Base-by-base conservation (phyloP, 2,329 filamentous ascomycete species). In the Aspergillus versicolor region DNA sequence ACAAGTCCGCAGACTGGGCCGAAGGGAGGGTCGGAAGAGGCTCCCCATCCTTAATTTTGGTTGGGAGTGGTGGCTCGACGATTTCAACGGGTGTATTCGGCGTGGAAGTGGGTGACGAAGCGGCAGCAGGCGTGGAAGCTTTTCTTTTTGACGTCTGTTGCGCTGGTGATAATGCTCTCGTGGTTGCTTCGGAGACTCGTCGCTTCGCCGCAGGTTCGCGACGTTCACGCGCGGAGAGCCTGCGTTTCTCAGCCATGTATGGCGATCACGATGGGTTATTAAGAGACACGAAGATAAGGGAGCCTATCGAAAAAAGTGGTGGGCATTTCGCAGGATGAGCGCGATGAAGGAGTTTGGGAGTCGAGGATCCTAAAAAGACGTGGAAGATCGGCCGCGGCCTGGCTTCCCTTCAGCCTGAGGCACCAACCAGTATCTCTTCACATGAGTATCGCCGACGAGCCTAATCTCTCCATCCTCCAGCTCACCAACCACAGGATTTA, bases 21-120 rank as follows among this genome's bases (percentile, higher is more conserved):
- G 79, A 74, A 15, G 75, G 67, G 7, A 84, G 70, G 2, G 79
- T 82, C 3, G 85, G 85, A 5, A 88, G 73, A 42, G 78, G 77
- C 51, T 81, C 78, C 48, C 75, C 77, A 52, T 85, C 82, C 55
- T 74, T 73, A 12, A 87, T 66, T 55, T 79, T 82, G 5, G 79
- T 77, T 2, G 84, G 84, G 17, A 87, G 63, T 38, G 71, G 72
- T 15, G 70, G 66, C 59, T 75, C 74, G 17, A 70, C 65, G n/a
- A 65, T 63, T 40, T 72, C 70, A 3, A 68, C 63, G 6, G 64
- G 63, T 5, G 68, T 67, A n/a, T 67, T 61, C 48, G 65, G 63
- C 34, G 61, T 60, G 34, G 67, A 67, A 57, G 69, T 67, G 7
- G 68, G 62, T 15, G 67, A 60, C 4, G 53, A 44, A 34, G 60